phyloP scores from a whole-genome alignment of 129 eudicot genomes.

The Saussurea involucrata region DNA sequence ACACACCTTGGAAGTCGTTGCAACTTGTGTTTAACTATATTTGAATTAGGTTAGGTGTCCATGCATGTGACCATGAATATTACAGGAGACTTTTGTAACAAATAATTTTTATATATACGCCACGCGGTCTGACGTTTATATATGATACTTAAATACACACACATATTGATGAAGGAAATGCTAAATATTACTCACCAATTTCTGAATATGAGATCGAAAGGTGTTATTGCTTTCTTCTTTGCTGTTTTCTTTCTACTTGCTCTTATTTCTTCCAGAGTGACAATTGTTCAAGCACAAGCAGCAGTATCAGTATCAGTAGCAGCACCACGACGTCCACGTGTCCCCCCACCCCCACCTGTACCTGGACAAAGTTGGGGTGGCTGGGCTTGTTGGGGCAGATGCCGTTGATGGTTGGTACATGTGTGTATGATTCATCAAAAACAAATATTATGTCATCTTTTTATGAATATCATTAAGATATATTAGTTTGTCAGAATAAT shows the following conservation, averaged over 20 bases:
- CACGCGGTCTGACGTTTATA: background rate
- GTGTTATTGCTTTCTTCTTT: background rate
- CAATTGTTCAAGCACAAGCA: background rate
- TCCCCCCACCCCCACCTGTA: background rate
- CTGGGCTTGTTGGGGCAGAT: background rate
- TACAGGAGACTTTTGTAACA: background rate
- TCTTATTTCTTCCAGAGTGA: background rate
- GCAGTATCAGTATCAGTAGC: background rate
- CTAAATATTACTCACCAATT: background rate
- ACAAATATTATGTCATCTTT: background rate
- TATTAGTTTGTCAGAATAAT: background rate
- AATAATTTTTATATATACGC: background rate
- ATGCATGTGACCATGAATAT: background rate
- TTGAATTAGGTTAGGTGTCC: background rate
- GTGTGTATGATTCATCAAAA: background rate
- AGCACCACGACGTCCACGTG: background rate
- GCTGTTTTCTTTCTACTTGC: background rate
- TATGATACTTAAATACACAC: too few species aligned
- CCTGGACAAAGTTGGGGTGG: background rate
- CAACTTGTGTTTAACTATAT: background rate
- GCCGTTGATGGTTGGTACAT: background rate
- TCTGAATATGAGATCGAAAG: background rate
- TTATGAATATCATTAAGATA: background rate
- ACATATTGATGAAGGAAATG: background rate
- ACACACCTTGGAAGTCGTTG: background rate